Conservation (phyloP, 441 rosid genomes). For the Mallotus repandus region DNA sequence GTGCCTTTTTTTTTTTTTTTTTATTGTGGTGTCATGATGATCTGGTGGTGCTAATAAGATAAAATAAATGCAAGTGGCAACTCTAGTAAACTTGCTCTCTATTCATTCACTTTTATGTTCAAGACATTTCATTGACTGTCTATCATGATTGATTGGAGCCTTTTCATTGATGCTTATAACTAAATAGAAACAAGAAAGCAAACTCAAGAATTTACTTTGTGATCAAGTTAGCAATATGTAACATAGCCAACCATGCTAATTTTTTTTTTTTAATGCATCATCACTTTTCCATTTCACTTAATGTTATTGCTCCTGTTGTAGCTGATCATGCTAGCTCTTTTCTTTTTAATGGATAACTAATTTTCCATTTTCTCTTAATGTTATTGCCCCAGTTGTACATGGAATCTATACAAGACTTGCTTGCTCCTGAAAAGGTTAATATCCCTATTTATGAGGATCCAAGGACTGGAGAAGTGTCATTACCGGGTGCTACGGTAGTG, state of each 20-base stretch:
- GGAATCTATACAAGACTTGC: constrained; percentile 93
- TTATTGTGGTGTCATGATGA: background rate
- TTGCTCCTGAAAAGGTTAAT: constrained; percentile 72
- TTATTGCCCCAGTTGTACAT: constrained; percentile 58
- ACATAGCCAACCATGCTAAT: background rate
- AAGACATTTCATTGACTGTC: background rate
- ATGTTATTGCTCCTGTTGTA: too few species aligned
- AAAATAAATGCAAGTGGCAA: background rate
- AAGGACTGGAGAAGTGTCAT: constrained; percentile 74
- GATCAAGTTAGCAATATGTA: constrained; percentile 1
- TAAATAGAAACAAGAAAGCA: background rate
- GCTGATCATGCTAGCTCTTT: too few species aligned
- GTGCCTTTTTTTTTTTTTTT: background rate
- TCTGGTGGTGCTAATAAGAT: background rate
- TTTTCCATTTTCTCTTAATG: background rate
- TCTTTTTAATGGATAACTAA: too few species aligned
- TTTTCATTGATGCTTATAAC: constrained; percentile 10
- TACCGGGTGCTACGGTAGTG: constrained; percentile 66
- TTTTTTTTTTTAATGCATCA: background rate
- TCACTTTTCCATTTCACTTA: background rate
- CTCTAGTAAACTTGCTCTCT: background rate
- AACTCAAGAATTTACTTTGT: background rate
- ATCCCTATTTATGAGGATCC: constrained; percentile 76
- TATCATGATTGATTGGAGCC: background rate
- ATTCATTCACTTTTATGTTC: background rate